phyloP scores from a whole-genome alignment of 352 stramenopile species.

The Phytophthora pseudosyringae region DNA sequence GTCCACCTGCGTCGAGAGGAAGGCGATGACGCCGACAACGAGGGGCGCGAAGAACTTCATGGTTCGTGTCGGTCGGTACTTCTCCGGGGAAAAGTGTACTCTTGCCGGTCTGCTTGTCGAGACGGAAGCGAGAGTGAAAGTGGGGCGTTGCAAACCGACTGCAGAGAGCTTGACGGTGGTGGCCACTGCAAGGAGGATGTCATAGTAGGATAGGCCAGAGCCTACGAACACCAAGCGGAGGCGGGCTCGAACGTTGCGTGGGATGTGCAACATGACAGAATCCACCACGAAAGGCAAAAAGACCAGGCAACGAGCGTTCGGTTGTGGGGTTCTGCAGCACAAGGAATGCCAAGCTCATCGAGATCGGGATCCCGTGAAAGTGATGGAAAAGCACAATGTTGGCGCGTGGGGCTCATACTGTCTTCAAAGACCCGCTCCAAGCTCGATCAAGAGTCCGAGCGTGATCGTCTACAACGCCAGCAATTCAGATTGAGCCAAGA shows the following conservation, averaged over 20 bases:
- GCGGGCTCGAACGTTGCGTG: conserved; percentile 4
- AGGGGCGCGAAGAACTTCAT: conserved; percentile 52
- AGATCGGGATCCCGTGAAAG: too few species aligned
- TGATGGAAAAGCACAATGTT: too few species aligned
- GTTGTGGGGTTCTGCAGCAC: conserved; percentile 10
- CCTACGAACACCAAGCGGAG: conserved; percentile 30
- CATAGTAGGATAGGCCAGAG: conserved; percentile 7
- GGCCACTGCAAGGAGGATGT: conserved; percentile 4
- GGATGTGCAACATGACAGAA: conserved; percentile 21
- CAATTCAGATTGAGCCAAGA: background rate
- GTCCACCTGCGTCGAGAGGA: conserved; percentile 45
- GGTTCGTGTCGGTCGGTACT: conserved; percentile 26
- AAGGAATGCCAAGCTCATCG: background rate
- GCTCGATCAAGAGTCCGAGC: too few species aligned
- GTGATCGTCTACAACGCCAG: background rate
- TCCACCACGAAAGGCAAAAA: conserved; percentile 2
- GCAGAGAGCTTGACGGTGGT: conserved; percentile 1
- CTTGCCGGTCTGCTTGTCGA: conserved; percentile 14
- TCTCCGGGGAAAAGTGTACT: conserved; percentile 38
- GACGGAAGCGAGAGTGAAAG: conserved; percentile 26
- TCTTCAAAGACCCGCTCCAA: too few species aligned
- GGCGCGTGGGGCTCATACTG: too few species aligned
- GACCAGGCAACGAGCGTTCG: conserved; percentile 22
- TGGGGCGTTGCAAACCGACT: conserved; percentile 11
- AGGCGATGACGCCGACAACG: conserved; percentile 41